Evolutionary conservation across 305 asterid genomes (phyloP), one percentile per base, ranked within the genome.

Genomic region (Salvia sclarea): DNA sequence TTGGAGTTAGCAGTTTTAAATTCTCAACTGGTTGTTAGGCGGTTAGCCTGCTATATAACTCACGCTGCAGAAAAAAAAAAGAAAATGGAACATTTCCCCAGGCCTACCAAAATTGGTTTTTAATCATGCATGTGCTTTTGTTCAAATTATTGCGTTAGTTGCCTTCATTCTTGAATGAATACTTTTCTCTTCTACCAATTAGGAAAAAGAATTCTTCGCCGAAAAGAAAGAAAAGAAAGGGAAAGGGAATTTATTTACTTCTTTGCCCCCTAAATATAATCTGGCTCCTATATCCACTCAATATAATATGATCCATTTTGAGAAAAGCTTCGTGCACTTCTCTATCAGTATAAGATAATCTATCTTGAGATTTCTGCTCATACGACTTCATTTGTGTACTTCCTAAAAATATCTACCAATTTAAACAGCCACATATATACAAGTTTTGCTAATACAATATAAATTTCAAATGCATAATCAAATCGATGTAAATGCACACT

Each of bases 1-100:
- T 28, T 61, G 55, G 53, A 61, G 68, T 10, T 10, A 62, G 21
- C 17, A 61, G 16, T 12, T 2, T 12, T 25, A 31, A 20, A 37
- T 52, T 8, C n/a, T 41, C 71, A 52, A 37, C 22, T 66, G 61
- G 52, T 38, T 52, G 67, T 61, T 41, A 52, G 63, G 71, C 53
- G 2, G 62, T 22, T 50, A 37, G 62, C 50, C 61, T 66, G 49
- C 70, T 16, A 17, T 16, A 31, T 48, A 6, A 7, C 22, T 64
- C 69, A 12, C 50, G 18, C 14, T 2, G 61, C 61, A 11, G 10
- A 48, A 18, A 9, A 64, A 6, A 3, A 25, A 59, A n/a, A n/a
- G n/a, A n/a, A n/a, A n/a, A n/a, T n/a, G n/a, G 21, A 30, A 30
- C 69, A 49, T 17, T 65, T 65, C 22, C 58, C 70, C 6, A 64